Evolutionary conservation across 305 asterid genomes (phyloP), one percentile per base, ranked within the genome.

Genomic region (Rubia occidens): DNA sequence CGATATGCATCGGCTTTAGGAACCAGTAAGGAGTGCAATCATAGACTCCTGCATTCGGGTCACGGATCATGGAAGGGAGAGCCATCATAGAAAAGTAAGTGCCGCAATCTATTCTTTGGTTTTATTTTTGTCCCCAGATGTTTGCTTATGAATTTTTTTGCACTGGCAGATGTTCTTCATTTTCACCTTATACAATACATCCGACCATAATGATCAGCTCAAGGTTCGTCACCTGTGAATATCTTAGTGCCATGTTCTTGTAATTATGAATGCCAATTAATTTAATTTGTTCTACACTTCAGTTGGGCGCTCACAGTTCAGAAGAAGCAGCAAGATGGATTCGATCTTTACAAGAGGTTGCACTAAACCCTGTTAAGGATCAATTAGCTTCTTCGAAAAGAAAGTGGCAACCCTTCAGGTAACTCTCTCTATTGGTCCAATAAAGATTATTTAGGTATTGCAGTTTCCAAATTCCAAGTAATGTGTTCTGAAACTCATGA

Each of bases 301-400:
- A 93, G 98, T 81, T 93, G 8, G 98, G 95, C 69, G 87, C 96
- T 26, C 83, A 77, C 49, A 90, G 96, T 82, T 88, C 98, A 6
- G 98, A 93, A 84, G 96, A 90, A 75, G 97, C 97, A 26, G 94
- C 91, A 29, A 71, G 69, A 68, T 93, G 98, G 98, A 90, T 88
- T 54, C 83, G 55, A 56, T 86, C 90, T 77, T 79, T 93, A 77
- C 88, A 87, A 72, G 82, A 80, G 42, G 83, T 83, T 70, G 96
- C 95, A 35, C 73, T 82, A 49, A 86, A 83, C 26, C 95, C 94
- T 2, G 81, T 70, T 66, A 83, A 74, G 45, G 74, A 76, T 70
- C 49, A 78, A 62, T 43, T 55, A 18, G 76, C 81, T 76, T 80
- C 77, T 72, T 88, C 94, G 45, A 80, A 72, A 64, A 79, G 96